Evolutionary conservation across 306 rosid species (phyloP), one percentile per base, ranked within the genome.

Genomic region (Inga leiocalycina): DNA sequence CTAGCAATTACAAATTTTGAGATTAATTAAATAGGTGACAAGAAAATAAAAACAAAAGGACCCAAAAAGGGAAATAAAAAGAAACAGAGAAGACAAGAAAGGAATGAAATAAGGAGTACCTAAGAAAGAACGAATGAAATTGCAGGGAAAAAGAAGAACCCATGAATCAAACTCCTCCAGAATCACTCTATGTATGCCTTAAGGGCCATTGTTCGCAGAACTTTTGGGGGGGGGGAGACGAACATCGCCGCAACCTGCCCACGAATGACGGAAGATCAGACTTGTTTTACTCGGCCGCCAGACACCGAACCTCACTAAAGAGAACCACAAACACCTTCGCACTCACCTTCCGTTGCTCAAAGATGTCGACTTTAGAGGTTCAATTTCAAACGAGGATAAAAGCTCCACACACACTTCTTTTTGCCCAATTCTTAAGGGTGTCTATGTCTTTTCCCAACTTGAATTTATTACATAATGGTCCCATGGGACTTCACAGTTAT

Each of bases 71-170:
- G 14, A 45, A 78, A 74, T 17, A 61, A 67, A 74, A 39, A 34
- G 48, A 72, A 86, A 54, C 20, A 44, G 45, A 49, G 76, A 70
- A 83, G 73, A 84, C 30, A 32, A 86, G 82, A 73, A 85, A 69
- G 78, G 83, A 91, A 85, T 67, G 87, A 76, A 90, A 88, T 77
- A 86, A 84, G 79, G 84, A 85, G 81, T 86, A 91, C 97, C 93
- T 4, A 51, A 79, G 79, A 84, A 86, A 84, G 85, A 85, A 80
- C 80, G 88, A 79, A 80, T 69, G 88, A 61, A 86, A 92, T 89
- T 89, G 87, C 67, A 84, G 86, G 84, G 84, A 82, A 83, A 77
- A 73, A 69, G 74, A 81, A 37, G 89, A 91, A 90, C 87, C 92
- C 92, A 89, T 88, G 81, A 78, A 83, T 81, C 14, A 59, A 85